Conservation (phyloP, 129 eudicot species). For the Rutidosis leptorrhynchoides region DNA sequence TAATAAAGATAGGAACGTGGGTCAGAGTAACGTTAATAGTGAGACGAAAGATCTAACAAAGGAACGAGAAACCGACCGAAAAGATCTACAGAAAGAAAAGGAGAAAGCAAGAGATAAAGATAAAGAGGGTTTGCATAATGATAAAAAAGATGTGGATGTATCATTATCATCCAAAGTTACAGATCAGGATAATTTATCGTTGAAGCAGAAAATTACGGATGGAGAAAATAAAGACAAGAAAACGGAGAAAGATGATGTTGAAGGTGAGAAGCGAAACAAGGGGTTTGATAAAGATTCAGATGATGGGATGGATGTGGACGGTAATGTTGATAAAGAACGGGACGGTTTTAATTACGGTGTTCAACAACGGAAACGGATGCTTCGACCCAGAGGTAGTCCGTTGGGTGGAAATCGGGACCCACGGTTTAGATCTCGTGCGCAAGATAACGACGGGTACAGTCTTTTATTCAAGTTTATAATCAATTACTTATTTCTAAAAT, state of each 20-base stretch:
- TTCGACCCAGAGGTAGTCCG: constrained; percentile 88
- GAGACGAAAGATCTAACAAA: constrained; percentile 54
- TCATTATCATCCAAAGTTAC: constrained; percentile 42
- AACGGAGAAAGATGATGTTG: constrained; percentile 74
- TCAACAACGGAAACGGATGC: constrained; percentile 95
- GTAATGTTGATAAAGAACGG: constrained; percentile 61
- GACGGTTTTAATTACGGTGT: constrained; percentile 67
- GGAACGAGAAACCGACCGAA: constrained; percentile 69
- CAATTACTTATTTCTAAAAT: constrained; percentile 1
- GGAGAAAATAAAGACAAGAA: constrained; percentile 64
- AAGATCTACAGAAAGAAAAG: constrained; percentile 63
- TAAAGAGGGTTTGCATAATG: constrained; percentile 53
- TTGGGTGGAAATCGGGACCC: constrained; percentile 64
- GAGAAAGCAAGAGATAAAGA: constrained; percentile 64
- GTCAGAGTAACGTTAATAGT: constrained; percentile 42
- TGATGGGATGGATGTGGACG: constrained; percentile 69
- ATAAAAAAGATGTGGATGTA: constrained; percentile 50
- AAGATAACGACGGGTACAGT: constrained; percentile 76
- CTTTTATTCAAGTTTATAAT: background rate
- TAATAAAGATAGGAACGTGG: constrained; percentile 71
- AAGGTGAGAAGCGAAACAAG: constrained; percentile 69
- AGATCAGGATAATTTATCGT: constrained; percentile 50
- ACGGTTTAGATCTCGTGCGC: constrained; percentile 61
- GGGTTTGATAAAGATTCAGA: constrained; percentile 76
- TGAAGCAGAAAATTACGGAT: constrained; percentile 56